A percentile compares a stretch with the other conserved stretches of the same genome.
Conservation (phyloP, 257 asterid genomes). For the Scutellaria baicalensis region DNA sequence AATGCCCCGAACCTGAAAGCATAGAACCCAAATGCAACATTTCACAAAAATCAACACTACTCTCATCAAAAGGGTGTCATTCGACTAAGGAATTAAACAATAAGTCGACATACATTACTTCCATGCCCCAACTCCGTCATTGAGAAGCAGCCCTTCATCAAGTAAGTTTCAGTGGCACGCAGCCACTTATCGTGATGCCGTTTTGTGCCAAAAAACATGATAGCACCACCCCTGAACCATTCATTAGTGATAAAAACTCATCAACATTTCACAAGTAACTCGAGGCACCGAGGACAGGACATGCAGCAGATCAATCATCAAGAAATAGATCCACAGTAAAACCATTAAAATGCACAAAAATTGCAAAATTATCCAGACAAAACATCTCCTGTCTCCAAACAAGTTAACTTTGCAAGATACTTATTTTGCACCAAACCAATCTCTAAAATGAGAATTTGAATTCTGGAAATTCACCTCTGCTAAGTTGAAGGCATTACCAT, state of each 20-base stretch:
- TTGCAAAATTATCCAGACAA: background rate
- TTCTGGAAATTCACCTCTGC: background rate
- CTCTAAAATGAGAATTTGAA: background rate
- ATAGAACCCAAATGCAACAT: constrained; percentile 9
- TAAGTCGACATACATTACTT: constrained; percentile 63
- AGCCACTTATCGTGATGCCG: constrained; percentile 94
- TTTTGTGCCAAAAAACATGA: constrained; percentile 84
- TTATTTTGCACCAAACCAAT: background rate
- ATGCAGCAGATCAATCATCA: background rate
- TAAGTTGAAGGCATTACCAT: background rate
- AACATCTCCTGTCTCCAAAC: background rate
- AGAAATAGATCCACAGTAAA: background rate
- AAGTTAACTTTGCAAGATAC: background rate
- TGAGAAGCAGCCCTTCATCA: constrained; percentile 78
- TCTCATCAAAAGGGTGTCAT: background rate
- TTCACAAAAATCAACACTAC: background rate
- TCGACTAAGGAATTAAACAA: constrained; percentile 3
- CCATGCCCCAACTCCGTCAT: constrained; percentile 99
- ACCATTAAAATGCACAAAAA: background rate
- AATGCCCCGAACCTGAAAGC: constrained; percentile 84
- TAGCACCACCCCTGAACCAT: constrained; percentile 85
- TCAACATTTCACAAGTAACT: background rate
- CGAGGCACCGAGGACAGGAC: background rate
- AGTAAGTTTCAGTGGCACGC: constrained; percentile 60
- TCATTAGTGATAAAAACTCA: background rate